Conservation (phyloP, 192 early-diverging fungal genomes). For the Rhizophagus prolifer region DNA sequence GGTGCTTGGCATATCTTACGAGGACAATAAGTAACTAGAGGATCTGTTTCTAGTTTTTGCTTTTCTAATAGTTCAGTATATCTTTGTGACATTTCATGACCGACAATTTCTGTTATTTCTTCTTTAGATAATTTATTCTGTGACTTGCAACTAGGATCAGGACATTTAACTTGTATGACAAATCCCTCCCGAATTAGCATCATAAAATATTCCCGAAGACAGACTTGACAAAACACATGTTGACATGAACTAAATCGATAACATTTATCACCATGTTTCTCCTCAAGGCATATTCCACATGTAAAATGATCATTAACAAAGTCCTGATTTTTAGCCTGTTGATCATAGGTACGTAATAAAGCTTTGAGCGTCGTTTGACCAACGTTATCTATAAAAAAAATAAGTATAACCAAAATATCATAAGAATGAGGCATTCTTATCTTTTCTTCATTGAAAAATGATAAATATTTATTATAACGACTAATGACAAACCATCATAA, state of each 20-base stretch:
- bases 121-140: constrained; percentile 14
- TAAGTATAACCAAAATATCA: background rate
- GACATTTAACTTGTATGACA: constrained; percentile 33
- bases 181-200: constrained; percentile 37
- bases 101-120: constrained; percentile 30
- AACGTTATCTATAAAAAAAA: background rate
- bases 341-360: constrained; percentile 24
- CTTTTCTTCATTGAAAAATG: background rate
- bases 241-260: constrained; percentile 22
- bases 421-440: too few species aligned
- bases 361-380: constrained; percentile 16
- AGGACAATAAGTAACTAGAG: constrained; percentile 33
- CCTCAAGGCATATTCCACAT: constrained; percentile 36
- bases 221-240: constrained; percentile 36
- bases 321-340: constrained; percentile 1
- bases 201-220: constrained; percentile 32
- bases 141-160: constrained; percentile 33
- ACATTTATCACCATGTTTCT: constrained; percentile 33
- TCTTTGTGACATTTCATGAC: constrained; percentile 29
- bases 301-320: constrained; percentile 29
- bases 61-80: constrained; percentile 29
- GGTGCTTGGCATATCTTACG: constrained; percentile 30
- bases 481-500: constrained; percentile 18
- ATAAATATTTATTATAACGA: background rate
- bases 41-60: constrained; percentile 31